Base-by-base conservation (phyloP, 257 asterid species). In the Nicotiana undulata region DNA sequence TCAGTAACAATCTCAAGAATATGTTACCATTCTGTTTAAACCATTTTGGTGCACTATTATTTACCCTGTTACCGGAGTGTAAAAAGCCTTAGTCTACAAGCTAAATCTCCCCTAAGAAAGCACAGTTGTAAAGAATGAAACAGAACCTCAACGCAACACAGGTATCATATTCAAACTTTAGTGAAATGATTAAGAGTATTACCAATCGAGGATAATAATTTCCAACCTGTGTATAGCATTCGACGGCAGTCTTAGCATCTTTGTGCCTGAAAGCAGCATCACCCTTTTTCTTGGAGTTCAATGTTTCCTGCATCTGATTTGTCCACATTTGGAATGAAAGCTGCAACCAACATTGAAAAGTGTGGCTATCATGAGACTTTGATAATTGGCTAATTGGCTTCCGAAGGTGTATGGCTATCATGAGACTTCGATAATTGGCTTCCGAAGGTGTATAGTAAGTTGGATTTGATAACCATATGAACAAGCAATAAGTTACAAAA, bases 241-340 rank as follows among this genome's bases (percentile, higher is more conserved):
- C 89, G 13, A 88, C 80, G 63, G 89, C 90, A 65, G 90, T 66
- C 80, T 66, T 88, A 17, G 85, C 81, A 29, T 88, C 90, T 81
- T 85, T 88, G 40, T 88, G 90, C 34, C 85, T 83, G 78, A 88
- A 88, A 76, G 90, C 87, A 83, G 53, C 84, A 82, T 88, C 90
- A 17, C 90, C 90, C 81, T 85, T 84, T 81, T 85, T 88, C 85
- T 85, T 88, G 63, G 90, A 83, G 77, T 82, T 85, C 83, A 87
- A 80, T 0, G 90, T 85, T 60, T 87, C 90, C 79, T 84, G 89
- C 90, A 88, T 88, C 83, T 88, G 89, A 82, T 88, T 72, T 82
- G 90, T 85, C 90, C 90, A 88, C 90, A 88, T 82, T 61, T 87
- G 90, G 86, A 87, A 87, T 5, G 90, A 87, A 72, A 87, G 90